Evolutionary conservation across 2,329 filamentous ascomycete species (phyloP).

Genomic region (Nothomitra cinnamomea): DNA sequence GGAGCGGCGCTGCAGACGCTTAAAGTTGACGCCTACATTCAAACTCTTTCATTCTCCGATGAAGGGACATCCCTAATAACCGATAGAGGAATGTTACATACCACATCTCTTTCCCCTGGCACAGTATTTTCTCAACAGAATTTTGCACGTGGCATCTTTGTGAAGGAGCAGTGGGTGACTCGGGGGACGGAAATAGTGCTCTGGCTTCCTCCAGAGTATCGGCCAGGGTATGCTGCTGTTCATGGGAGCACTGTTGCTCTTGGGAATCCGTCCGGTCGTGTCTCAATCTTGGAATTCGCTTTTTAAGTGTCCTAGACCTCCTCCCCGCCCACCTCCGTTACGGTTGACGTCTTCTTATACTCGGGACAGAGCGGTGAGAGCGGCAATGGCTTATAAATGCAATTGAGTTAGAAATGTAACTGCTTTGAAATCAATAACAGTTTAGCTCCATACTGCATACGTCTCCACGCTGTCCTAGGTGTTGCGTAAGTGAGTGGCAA

Average conservation of each 20-base stretch:
- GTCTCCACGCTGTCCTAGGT: no score
- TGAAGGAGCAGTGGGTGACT: neutral
- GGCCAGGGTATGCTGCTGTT: neutral
- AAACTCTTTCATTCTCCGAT: neutral
- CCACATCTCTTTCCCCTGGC: neutral
- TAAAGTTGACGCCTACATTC: neutral
- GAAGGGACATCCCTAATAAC: neutral
- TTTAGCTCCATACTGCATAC: no score
- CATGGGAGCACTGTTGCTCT: neutral
- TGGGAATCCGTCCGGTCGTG: neutral
- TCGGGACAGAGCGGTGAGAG: neutral
- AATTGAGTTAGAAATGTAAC: neutral
- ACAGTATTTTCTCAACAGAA: neutral
- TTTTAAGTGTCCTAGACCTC: neutral
- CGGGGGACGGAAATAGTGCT: neutral
- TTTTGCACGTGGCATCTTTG: neutral
- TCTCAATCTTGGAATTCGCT: conserved; percentile 1
- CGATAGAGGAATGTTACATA: neutral
- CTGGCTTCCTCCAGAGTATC: neutral
- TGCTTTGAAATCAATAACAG: no score
- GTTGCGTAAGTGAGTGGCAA: no score
- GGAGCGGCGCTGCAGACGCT: conserved; percentile 3
- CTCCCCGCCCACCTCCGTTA: neutral
- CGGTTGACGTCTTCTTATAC: neutral
- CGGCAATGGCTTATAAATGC: neutral